Evolutionary conservation across 768 basidiomycete genomes (phyloP).

Genomic region (Leccinum rimulosum): DNA sequence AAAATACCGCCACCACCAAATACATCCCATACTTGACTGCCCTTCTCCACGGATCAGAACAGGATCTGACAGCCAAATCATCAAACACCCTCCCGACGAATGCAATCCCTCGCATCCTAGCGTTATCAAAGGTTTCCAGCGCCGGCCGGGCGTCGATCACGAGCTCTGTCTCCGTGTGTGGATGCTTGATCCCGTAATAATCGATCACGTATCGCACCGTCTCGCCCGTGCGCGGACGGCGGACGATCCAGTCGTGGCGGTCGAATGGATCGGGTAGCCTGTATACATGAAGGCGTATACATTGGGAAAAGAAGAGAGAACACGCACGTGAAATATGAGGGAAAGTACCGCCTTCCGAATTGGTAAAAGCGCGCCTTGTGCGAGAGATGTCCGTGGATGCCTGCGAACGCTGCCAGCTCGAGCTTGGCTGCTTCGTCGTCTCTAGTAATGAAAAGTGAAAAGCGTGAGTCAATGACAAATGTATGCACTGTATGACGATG

Average conservation of each 20-base stretch:
- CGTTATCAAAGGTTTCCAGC: conserved; percentile 9
- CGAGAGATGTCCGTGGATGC: conserved; percentile 13
- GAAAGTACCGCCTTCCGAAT: background rate
- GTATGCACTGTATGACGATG: background rate
- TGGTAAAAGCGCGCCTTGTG: conserved; percentile 13
- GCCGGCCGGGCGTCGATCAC: conserved; percentile 9
- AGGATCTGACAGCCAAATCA: background rate
- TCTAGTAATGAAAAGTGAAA: background rate
- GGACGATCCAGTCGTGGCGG: conserved; percentile 16
- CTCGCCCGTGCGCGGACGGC: conserved; percentile 4
- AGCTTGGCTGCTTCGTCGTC: conserved; percentile 6
- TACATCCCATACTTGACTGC: background rate
- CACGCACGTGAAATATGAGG: conserved; percentile 10
- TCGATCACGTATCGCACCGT: conserved; percentile 11
- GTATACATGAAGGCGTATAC: background rate
- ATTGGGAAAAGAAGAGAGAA: background rate
- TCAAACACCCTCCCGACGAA: background rate
- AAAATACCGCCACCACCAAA: conserved; percentile 1
- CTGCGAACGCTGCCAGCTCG: conserved; percentile 12
- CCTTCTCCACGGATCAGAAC: background rate
- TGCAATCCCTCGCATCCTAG: conserved; percentile 7
- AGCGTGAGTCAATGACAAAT: background rate
- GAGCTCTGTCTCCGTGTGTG: background rate
- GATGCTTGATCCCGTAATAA: conserved; percentile 14
- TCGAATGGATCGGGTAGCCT: conserved; percentile 14